Evolutionary conservation across 805 yeast species (phyloP), one percentile per base, ranked within the genome.

Genomic region (Ogataea henricii): DNA sequence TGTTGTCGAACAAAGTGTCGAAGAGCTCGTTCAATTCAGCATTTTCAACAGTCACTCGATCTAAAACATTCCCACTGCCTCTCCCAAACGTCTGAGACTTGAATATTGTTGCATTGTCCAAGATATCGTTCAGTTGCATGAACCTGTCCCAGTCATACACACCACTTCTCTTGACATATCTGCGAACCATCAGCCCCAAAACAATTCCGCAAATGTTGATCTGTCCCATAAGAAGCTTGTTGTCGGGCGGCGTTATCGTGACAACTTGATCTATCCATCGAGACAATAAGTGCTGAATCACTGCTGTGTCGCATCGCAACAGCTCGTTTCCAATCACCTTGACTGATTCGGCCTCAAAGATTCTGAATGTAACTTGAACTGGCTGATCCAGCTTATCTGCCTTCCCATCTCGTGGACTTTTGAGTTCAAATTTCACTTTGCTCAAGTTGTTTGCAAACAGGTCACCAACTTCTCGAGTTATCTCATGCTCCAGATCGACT

Each of bases 1-100:
- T 49, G 37, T 47, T 49, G 35, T 49, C 49, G 27, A 53, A 33
- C 6, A 56, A 20, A 6, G 42, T 26, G 12, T 54, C 54, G 21
- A 48, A 34, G 6, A 52, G 4, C 7, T 17, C 9, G 27, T 54
- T 45, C 16, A 49, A 18, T 6, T 39, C 48, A 1, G 36, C 14
- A 34, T 51, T 45, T 14, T 32, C 20, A 4, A 54, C 22, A 5
- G 26, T 20, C 6, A 43, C 32, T 18, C 39, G 32, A 14, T 40
- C 40, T 4, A 25, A 16, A 8, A 6, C 30, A 27, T 16, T 9
- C 9, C 3, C 4, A 12, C 12, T 13, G 18, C 42, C 14, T 16
- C 17, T 32, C 14, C 40, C 37, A 17, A 40, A 41, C 23, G 40
- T 34, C 22, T 40, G 21, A 14, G 45, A 16, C 30, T 45, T 37